Evolutionary conservation across 805 yeast genomes (phyloP), one percentile per base, ranked within the genome.

Genomic region (Candida insectalens): DNA sequence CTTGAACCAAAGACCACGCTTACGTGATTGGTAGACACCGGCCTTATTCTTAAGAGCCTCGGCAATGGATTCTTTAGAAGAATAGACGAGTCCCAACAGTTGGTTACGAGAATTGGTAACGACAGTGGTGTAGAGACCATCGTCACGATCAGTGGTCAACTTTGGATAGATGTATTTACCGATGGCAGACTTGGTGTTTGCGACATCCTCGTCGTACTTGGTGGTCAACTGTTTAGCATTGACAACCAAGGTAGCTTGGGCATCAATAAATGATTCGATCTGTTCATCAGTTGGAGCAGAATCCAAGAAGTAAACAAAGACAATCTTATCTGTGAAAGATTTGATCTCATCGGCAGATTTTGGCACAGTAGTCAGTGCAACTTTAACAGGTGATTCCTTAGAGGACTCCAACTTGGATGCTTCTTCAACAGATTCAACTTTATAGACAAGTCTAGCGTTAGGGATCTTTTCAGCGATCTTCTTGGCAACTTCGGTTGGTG

Each of bases 11-110:
- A 92, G 68, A 29, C 94, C 97, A 40, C 84, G 77, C 49, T 81
- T 77, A 48, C 98, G 78, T 6, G 96, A 84, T 57, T 82, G 96
- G 59, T 92, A 92, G 2, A 92, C 95, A 37, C 98, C 98, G 7
- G 83, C 75, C 32, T 74, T 70, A 16, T 83, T 79, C 39, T 73
- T 74, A 45, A 92, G 71, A 9, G 97, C 92, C 47, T 82, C 88
- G 29, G 70, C 60, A 48, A 92, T 75, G 22, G 95, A 83, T 46
- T 81, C 87, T 27, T 59, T 59, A 0, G 95, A 84, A 1, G 97
- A 89, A 61, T 87, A 92, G 7, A 89, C 96, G 19, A 89, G 67
- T 4, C 98, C 98, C 34, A 92, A 65, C 2, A 88, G 76, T 37
- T 77, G 78, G 38, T 83, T 77, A 36, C 76, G 63, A 23, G 54